Evolutionary conservation across 2,329 filamentous ascomycete species (phyloP).

Genomic region (Botrytis elliptica): DNA sequence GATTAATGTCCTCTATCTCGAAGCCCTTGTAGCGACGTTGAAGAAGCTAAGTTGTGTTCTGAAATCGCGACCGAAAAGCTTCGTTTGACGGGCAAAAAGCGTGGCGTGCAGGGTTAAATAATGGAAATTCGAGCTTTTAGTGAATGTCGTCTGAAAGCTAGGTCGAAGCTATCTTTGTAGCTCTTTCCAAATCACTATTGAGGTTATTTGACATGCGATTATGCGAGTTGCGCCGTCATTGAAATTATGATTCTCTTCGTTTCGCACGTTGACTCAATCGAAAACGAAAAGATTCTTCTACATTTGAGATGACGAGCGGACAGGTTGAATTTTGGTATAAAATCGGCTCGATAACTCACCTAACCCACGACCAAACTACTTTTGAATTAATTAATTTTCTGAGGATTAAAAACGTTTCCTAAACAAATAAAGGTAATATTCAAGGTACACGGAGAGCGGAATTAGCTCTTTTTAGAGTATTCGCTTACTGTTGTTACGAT

Average conservation of each 20-base stretch:
- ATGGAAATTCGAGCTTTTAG: background rate
- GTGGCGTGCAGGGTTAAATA: slow-evolving; percentile 4
- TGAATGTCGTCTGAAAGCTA: background rate
- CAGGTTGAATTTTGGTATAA: slow-evolving; percentile 17
- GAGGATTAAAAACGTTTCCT: slow-evolving; percentile 15
- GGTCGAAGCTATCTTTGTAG: slow-evolving; percentile 1
- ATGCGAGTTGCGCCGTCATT: background rate
- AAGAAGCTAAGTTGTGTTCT: background rate
- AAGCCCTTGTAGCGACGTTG: background rate
- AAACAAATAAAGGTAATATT: slow-evolving; percentile 5
- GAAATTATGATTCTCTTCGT: background rate
- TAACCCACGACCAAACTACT: slow-evolving; percentile 10
- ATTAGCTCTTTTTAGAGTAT: background rate
- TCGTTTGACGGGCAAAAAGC: background rate
- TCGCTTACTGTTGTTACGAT: background rate
- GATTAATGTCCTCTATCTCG: background rate
- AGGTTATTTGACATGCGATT: background rate
- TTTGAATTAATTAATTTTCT: background rate
- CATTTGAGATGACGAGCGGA: slow-evolving; percentile 17
- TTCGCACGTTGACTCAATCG: slow-evolving; percentile 16
- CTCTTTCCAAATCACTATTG: background rate
- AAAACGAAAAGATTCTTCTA: slow-evolving; percentile 21
- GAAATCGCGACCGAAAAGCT: slow-evolving; percentile 9
- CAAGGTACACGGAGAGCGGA: background rate
- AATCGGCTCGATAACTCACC: background rate